Conservation (phyloP, 352 stramenopile genomes). For the Globisporangium spinosum region DNA sequence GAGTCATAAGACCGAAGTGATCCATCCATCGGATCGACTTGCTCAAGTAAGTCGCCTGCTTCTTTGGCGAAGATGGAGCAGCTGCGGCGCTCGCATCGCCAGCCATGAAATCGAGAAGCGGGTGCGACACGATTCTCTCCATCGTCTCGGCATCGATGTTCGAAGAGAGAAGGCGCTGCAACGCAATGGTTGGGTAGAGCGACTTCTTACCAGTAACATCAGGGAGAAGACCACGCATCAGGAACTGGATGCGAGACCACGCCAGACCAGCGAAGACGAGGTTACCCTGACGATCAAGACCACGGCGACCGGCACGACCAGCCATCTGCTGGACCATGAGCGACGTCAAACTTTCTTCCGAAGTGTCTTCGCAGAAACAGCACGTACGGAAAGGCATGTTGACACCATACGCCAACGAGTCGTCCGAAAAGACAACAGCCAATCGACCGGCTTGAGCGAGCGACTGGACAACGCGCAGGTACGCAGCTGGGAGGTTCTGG, state of each 20-base stretch:
- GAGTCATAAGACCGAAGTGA: slow-evolving; percentile 77
- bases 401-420: slow-evolving; percentile 97
- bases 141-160: slow-evolving; percentile 91
- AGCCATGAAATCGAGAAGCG: slow-evolving; percentile 76
- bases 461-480: slow-evolving; percentile 95
- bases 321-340: slow-evolving; percentile 99
- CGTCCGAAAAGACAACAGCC: slow-evolving; percentile 97
- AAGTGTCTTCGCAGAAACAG: slow-evolving; percentile 97
- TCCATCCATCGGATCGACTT: slow-evolving; percentile 90
- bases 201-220: slow-evolving; percentile 91
- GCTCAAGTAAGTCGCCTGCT: slow-evolving; percentile 78
- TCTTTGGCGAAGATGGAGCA: slow-evolving; percentile 21
- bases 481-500: slow-evolving; percentile 95
- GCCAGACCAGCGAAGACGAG: slow-evolving; percentile 95
- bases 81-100: slow-evolving; percentile 21
- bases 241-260: slow-evolving; percentile 94
- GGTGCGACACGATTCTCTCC: slow-evolving; percentile 80
- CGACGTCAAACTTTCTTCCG: slow-evolving; percentile 90
- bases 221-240: slow-evolving; percentile 95
- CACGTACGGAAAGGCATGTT: slow-evolving; percentile 99
- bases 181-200: slow-evolving; percentile 90
- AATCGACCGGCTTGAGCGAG: slow-evolving; percentile 96
- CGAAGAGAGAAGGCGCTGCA: slow-evolving; percentile 90
- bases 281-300: slow-evolving; percentile 97
- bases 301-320: slow-evolving; percentile 95